Base-by-base conservation (phyloP, 1,284 basidiomycete genomes). In the Veloboletus limbatus region DNA sequence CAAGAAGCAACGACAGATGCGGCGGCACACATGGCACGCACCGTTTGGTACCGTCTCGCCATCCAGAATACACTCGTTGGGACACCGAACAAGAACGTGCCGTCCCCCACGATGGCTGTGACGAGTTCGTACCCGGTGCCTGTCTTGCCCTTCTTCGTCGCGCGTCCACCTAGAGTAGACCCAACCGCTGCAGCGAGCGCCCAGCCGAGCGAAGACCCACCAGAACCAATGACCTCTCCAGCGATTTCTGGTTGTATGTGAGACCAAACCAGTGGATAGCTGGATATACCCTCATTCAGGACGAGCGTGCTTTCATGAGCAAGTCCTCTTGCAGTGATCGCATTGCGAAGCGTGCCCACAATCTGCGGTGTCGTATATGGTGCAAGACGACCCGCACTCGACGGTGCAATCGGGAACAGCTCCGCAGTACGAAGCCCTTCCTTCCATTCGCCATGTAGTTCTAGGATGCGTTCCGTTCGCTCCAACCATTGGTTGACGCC, bases 41-140 rank as follows among this genome's bases (percentile, higher is more conserved):
- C 82, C 26, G 84, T 81, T 21, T 80, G 67, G 60, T 87, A 86
- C 43, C 73, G 71, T 52, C 76, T 73, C 0, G 84, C 81, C 63
- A 88, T 83, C 85, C 84, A 86, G 60, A 76, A 87, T 1, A 75
- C 77, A 3, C 81, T 76, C 26, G 76, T 72, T 0, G 85, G 85
- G 0, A 85, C 77, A 2, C 80, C 73, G 58, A 87, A 88, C 57
- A 88, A 57, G 58, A 73, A 88, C 3, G 75, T 76, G 0, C 85
- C 85, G 55, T 88, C 85, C 2, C 85, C 85, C 4, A 86, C 79
- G 16, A 88, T 68, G 1, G 70, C 69, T 1, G 77, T 70, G 11
- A 81, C 69, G 30, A 87, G 59, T 18, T 86, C 80, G 46, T 75
- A 69, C 2, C 60, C 59, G 48, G 55, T 27, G 44, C 54, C 32